phyloP scores from a whole-genome alignment of 129 eudicot species.

The Centrapalus pauciflorus region DNA sequence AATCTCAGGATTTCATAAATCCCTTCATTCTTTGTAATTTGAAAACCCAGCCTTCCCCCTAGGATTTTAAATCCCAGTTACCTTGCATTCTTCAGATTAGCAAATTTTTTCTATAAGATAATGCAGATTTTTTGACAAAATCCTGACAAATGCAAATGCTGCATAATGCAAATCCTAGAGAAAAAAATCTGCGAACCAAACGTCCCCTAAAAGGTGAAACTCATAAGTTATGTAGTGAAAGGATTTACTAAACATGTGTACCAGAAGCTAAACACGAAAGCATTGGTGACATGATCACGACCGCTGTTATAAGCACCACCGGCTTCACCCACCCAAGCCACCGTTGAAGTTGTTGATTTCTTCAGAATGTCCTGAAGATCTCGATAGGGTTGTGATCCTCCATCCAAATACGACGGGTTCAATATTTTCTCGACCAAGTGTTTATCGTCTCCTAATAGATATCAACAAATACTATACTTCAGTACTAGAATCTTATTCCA shows the following conservation, averaged over 20 bases:
- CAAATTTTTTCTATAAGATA: too few relatives aligned
- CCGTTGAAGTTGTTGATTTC: slow-evolving; percentile 38
- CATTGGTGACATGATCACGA: slow-evolving; percentile 55
- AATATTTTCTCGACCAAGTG: slow-evolving; percentile 61
- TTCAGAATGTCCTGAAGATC: slow-evolving; percentile 46
- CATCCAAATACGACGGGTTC: slow-evolving; percentile 52
- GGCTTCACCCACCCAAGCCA: slow-evolving; percentile 95
- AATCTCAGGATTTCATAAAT: too few relatives aligned
- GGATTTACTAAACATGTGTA: slow-evolving; percentile 15
- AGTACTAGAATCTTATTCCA: background rate
- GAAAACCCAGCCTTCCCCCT: too few relatives aligned
- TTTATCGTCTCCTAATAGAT: slow-evolving; percentile 41
- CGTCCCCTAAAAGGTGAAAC: background rate
- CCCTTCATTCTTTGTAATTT: too few relatives aligned
- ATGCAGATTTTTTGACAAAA: too few relatives aligned
- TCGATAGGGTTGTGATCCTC: slow-evolving; percentile 45
- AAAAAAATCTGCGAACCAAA: too few relatives aligned
- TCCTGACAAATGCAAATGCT: too few relatives aligned
- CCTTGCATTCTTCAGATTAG: too few relatives aligned
- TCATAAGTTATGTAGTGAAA: background rate
- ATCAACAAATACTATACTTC: background rate
- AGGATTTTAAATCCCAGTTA: too few relatives aligned
- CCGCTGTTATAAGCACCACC: slow-evolving; percentile 95
- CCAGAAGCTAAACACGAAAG: slow-evolving; percentile 87
- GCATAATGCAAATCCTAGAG: too few relatives aligned